Conservation (phyloP, 78 protist species). For the Pigoraptor vietnamica region DNA sequence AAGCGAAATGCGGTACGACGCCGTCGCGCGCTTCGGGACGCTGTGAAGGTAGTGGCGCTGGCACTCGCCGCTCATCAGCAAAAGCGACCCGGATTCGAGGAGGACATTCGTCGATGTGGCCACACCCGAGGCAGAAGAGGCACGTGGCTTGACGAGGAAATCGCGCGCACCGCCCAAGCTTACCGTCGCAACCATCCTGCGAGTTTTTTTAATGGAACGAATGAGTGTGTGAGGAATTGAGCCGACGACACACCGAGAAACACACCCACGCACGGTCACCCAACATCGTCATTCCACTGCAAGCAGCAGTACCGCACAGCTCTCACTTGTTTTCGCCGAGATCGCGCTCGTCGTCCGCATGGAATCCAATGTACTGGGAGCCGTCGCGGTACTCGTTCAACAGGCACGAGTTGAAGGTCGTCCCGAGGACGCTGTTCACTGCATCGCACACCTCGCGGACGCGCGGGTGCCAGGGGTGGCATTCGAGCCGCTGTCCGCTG, state of each 20-base stretch:
- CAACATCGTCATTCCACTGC: neutral
- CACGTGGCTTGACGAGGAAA: neutral
- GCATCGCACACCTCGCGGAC: neutral
- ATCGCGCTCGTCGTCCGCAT: neutral
- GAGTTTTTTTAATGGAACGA: too few relatives aligned
- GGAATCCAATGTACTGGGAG: neutral
- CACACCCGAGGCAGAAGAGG: too few relatives aligned
- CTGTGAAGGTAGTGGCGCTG: neutral
- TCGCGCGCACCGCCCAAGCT: neutral
- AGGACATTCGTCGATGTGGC: neutral
- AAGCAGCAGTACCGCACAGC: neutral
- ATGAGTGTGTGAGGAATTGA: too few relatives aligned
- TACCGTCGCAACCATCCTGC: neutral
- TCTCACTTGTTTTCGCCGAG: neutral
- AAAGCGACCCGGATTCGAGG: neutral
- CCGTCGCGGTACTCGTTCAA: neutral
- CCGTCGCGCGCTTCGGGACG: neutral
- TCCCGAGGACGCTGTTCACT: neutral
- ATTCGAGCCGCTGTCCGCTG: neutral
- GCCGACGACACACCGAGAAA: too few relatives aligned
- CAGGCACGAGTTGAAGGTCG: neutral
- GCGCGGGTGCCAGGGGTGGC: neutral
- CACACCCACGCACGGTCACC: too few relatives aligned
- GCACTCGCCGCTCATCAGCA: neutral
- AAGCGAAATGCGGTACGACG: neutral